Base-by-base conservation (phyloP, 805 yeast genomes). In the Suhomyces kilbournensis region DNA sequence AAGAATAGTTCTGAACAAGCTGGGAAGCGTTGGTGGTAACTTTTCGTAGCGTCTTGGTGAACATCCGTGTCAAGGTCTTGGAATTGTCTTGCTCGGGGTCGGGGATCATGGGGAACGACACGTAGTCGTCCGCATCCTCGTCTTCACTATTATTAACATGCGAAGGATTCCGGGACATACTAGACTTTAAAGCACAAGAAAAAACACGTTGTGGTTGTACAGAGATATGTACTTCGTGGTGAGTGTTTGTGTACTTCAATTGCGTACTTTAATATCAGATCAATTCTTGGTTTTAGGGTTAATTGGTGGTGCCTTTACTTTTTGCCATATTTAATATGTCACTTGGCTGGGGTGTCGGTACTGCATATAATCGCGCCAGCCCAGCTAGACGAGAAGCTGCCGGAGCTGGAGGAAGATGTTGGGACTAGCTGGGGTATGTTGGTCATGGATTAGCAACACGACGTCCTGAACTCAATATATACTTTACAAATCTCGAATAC, bases 11-110 rank as follows among this genome's bases (percentile, higher is more conserved):
- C 32, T 39, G 57, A 19, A 74, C 77, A 47, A 74, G 61, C 50
- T 62, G 59, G 23, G 75, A 66, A 6, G 78, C 79, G 56, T 75
- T 75, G 53, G 67, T 68, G 38, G 78, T 75, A 26, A 75, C 79
- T 49, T 73, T 66, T 35, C 76, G 61, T 9, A 75, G 55, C 0
- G 79, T 75, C 49, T 66, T 70, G 43, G 74, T 57, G 54, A 75
- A 61, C 34, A 75, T 64, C 10, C 65, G 62, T 9, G 75, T 62
- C 17, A 75, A 55, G 5, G 76, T 67, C 53, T 66, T 65, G 50
- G 66, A 55, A 45, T 66, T 63, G 15, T 67, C 71, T 44, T 63
- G 62, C 50, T 73, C 72, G 2, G 78, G 78, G 59, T 75, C 78
- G 7, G 78, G 76, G 19, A 75, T 60, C 7, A 71, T 72, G 8